Conservation (phyloP, 208 protist genomes). For the Wallacemonas collosoma region DNA sequence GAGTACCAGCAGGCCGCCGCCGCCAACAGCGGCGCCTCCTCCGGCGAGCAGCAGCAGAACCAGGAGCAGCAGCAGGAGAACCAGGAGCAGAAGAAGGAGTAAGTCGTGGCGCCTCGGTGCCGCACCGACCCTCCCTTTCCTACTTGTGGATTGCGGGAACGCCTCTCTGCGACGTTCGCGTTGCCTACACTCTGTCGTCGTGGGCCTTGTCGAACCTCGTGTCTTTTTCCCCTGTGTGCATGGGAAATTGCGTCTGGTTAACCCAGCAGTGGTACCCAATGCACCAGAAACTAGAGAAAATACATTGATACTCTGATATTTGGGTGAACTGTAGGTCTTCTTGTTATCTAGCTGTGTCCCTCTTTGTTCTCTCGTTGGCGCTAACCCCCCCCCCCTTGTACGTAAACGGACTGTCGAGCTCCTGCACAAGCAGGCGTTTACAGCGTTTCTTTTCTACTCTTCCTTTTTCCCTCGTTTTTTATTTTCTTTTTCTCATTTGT, state of each 20-base stretch:
- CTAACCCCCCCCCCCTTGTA: background rate
- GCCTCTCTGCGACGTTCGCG: background rate
- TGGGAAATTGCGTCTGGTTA: too few relatives aligned
- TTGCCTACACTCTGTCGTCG: too few relatives aligned
- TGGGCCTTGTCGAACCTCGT: too few relatives aligned
- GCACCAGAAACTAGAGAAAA: too few relatives aligned
- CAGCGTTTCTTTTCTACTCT: background rate
- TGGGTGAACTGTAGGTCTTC: slow-evolving; percentile 3
- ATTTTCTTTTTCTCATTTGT: slow-evolving; percentile 12
- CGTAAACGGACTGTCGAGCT: background rate
- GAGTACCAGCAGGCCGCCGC: slow-evolving; percentile 82
- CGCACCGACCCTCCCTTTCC: background rate
- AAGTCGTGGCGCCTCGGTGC: background rate
- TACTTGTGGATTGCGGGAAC: background rate
- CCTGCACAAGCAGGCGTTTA: background rate
- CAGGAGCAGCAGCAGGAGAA: slow-evolving; percentile 32
- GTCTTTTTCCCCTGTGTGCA: too few relatives aligned
- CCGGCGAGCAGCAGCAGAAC: slow-evolving; percentile 2
- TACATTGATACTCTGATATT: background rate
- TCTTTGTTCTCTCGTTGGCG: too few relatives aligned
- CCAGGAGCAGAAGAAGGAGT: slow-evolving; percentile 17
- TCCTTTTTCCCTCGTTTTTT: background rate
- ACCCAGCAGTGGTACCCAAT: too few relatives aligned
- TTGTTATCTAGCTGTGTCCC: background rate
- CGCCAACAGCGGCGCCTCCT: slow-evolving; percentile 24